Base-by-base conservation (phyloP, 2,329 filamentous ascomycete species). In the Colletotrichum melonis region DNA sequence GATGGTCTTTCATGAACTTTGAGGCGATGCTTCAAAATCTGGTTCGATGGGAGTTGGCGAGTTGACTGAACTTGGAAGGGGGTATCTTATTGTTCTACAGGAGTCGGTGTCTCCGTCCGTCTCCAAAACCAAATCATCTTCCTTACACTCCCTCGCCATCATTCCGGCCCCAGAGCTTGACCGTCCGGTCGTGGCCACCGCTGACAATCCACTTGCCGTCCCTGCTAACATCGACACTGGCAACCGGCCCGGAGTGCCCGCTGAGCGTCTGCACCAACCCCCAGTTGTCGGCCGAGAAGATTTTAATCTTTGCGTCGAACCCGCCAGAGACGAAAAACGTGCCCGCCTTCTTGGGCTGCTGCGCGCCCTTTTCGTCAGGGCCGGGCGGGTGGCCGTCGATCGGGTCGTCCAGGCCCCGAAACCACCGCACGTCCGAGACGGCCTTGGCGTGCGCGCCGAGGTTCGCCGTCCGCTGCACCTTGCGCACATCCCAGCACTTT, bases 261-360 rank as follows among this genome's bases (percentile, higher is more conserved):
- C 92, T 94, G 72, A 99, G 85, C 19, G 92, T 94, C 83, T 97
- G 97, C 74, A 95, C 91, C 72, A 97, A 84, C 1, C 94, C 92
- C 95, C 97, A 99, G 84, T 99, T 96, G 81, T 99, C 97, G 2
- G 95, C 95, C 7, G 95, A 98, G 84, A 97, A 98, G 77, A 99
- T 89, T 81, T 98, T 98, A 83, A 99, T 93, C 77, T 95, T 96
- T 81, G 94, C 95, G 84, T 99, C 97, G 80, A 98, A 98, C 0
- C 97, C 97, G 77, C 92, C 92, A 3, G 92, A 95, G 3, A 98
- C 92, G 76, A 99, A 93, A 83, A 98, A 98, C 0, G 95, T 97
- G 59, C 95, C 94, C 0, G 94, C 92, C 80, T 95, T 97, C 84
- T 95, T 96, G 12, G 95, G 95, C 59, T 90, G 80, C 73, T 86